Conservation (phyloP, 2,329 filamentous ascomycete genomes). For the Aspergillus calidoustus region DNA sequence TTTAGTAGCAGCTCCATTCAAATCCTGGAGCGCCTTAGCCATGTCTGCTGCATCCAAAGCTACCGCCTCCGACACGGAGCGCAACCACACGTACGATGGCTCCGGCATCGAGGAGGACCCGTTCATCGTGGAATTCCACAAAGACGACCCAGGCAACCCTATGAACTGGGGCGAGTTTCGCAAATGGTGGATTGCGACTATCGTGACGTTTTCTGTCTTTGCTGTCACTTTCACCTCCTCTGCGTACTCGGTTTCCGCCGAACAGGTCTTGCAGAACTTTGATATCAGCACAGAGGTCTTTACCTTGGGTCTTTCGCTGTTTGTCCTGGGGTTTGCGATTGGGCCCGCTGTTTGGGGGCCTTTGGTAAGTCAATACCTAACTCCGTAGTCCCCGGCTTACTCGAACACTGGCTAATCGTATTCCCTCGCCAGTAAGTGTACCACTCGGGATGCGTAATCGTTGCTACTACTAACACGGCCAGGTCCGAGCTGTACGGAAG, state of each 20-base stretch:
- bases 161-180: constrained; percentile 30
- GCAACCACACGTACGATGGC: constrained; percentile 36
- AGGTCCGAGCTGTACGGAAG: not conserved
- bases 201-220: constrained; percentile 32
- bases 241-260: constrained; percentile 33
- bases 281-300: constrained; percentile 32
- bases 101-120: constrained; percentile 37
- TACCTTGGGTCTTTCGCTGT: constrained; percentile 42
- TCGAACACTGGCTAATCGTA: not conserved
- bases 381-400: not conserved
- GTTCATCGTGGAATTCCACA: constrained; percentile 37
- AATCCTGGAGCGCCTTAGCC: not conserved
- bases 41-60: not conserved
- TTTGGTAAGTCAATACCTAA: not conserved
- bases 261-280: constrained; percentile 32
- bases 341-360: not conserved
- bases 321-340: constrained; percentile 41
- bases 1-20: no score
- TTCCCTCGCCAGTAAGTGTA: not conserved
- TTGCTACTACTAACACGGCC: not conserved
- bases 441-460: not conserved
- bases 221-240: constrained; percentile 36
- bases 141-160: constrained; percentile 37
- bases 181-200: constrained; percentile 34
- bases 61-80: not conserved